Conservation (phyloP, 2,329 filamentous ascomycete species). For the Neopestalotiopsis sp. region DNA sequence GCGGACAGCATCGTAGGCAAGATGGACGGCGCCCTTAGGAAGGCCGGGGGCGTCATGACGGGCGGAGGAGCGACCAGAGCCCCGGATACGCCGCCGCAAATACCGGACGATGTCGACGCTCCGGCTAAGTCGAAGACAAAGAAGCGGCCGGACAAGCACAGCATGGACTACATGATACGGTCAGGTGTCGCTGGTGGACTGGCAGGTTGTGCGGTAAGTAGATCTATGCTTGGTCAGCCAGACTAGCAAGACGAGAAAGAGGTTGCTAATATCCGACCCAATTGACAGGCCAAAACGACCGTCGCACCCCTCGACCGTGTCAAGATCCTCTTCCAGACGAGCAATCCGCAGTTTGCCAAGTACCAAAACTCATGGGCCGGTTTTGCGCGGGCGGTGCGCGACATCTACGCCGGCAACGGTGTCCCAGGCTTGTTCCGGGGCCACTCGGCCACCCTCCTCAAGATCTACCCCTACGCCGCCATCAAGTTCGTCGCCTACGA, state of each 20-base stretch:
- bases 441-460: conserved; percentile 89
- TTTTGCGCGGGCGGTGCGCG: conserved; percentile 78
- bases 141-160: conserved; percentile 69
- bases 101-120: conserved; percentile 56
- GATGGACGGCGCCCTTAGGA: conserved; percentile 34
- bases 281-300: conserved; percentile 82
- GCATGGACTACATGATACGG: conserved; percentile 81
- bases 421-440: conserved; percentile 82
- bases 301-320: conserved; percentile 96
- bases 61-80: conserved; percentile 30
- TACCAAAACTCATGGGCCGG: conserved; percentile 91
- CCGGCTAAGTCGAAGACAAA: conserved; percentile 48
- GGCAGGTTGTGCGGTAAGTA: conserved; percentile 86
- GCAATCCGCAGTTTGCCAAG: conserved; percentile 91
- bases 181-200: conserved; percentile 87
- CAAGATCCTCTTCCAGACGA: conserved; percentile 97
- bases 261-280: neutral
- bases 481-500: conserved; percentile 99
- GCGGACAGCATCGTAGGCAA: conserved; percentile 29
- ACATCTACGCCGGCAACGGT: conserved; percentile 81
- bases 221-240: neutral
- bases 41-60: conserved; percentile 29
- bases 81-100: conserved; percentile 42
- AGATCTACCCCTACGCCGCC: conserved; percentile 96
- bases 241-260: neutral